Base-by-base conservation (phyloP, 1,284 basidiomycete genomes). In the Papiliotrema nemorosa region DNA sequence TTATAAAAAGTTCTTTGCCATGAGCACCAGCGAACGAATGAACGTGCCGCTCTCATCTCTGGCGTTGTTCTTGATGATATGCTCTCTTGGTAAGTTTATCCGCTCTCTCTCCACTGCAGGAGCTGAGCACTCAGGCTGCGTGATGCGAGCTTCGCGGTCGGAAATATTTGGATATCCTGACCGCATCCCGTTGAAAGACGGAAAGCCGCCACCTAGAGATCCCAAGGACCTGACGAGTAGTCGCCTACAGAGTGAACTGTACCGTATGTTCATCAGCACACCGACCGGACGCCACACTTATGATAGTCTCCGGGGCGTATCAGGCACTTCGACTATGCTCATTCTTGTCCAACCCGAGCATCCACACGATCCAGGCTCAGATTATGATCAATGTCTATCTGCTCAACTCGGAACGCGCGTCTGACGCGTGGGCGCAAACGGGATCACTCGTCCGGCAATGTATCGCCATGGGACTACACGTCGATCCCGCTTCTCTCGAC, bases 301-400 rank as follows among this genome's bases (percentile, higher is more conserved):
- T 39, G 18, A 12, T 42, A 72, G 70, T 75, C 10, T 75, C 73
- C 2, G 73, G 69, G 3, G 69, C 73, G 13, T 73, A 71, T 48
- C 73, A 75, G 50, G 72, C 72, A 0, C 54, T 75, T 9, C 63
- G 73, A 16, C 57, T 75, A n/a, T 73, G 71, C 50, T 74, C 73
- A 0, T 75, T 72, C 62, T 54, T 74, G 25, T 71, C 73, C 2
- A 68, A 65, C 25, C 73, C 73, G 24, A 73, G 63, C 0, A 58
- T 75, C 3, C 54, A 60, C 26, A 69, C 70, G 1, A 55, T 75
- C 26, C 72, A 73, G 33, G 53, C 70, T 5, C 67, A 69, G 57
- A 55, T 74, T 27, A 55, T 72, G 29, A 65, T 73, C 49, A 67
- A 67, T 38, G 62, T 74, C 13, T 75, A 75, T 54, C 58, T 75